phyloP scores from a whole-genome alignment of 345 rosid genomes.

The Nasturtium officinale region DNA sequence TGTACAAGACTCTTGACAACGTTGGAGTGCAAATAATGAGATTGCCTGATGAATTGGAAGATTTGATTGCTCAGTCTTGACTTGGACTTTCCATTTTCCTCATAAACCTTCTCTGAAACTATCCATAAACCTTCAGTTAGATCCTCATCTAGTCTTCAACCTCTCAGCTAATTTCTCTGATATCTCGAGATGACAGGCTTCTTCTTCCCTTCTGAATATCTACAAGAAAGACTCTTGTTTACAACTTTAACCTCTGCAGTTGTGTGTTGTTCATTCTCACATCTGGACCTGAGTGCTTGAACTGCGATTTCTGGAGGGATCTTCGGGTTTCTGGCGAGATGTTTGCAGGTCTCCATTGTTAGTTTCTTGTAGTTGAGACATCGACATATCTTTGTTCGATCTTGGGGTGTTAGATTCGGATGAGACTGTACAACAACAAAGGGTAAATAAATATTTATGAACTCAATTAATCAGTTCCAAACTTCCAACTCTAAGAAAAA shows the following conservation, averaged over 20 bases:
- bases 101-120: conserved; percentile 39
- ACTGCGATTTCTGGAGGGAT: conserved; percentile 67
- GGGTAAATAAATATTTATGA: no score
- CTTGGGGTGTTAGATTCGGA: conserved; percentile 56
- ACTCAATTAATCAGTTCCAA: neutral
- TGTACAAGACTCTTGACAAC: conserved; percentile 34
- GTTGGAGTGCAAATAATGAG: conserved; percentile 19
- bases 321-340: conserved; percentile 74
- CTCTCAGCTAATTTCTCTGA: conserved; percentile 18
- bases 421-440: conserved; percentile 61
- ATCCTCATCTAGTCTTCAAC: conserved; percentile 16
- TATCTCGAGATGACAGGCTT: conserved; percentile 38
- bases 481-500: neutral
- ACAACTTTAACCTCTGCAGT: conserved; percentile 24
- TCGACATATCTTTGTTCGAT: conserved; percentile 60
- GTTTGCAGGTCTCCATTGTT: conserved; percentile 63
- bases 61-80: conserved; percentile 1
- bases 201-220: conserved; percentile 28
- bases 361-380: conserved; percentile 73
- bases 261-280: conserved; percentile 24
- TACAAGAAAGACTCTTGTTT: conserved; percentile 35
- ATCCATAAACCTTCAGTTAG: conserved; percentile 27
- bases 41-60: neutral
- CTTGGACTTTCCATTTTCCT: neutral
- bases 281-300: conserved; percentile 65